phyloP scores from a whole-genome alignment of 2,329 filamentous ascomycete genomes.

The Ophiostoma australiae region DNA sequence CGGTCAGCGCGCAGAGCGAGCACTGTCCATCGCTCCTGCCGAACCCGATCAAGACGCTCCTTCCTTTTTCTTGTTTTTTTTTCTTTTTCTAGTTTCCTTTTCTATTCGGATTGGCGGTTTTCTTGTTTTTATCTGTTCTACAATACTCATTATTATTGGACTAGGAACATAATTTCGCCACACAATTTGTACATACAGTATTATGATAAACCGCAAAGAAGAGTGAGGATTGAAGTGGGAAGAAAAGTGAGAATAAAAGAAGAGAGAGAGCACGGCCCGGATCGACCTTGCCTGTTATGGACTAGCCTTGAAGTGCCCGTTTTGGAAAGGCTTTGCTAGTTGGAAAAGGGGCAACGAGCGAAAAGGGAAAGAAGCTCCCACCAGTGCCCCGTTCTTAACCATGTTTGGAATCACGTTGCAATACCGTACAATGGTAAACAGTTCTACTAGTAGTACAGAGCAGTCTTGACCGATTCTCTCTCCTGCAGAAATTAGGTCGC shows the following conservation, averaged over 20 bases:
- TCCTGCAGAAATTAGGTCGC: neutral
- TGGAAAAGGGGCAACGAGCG: conserved; percentile 10
- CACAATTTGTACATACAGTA: neutral
- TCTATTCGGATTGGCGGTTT: too few relatives aligned
- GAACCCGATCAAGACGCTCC: neutral
- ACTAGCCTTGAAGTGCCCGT: neutral
- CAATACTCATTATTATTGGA: too few relatives aligned
- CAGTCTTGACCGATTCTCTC: neutral
- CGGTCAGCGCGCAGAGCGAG: neutral
- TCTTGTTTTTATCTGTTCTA: too few relatives aligned
- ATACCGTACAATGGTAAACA: neutral
- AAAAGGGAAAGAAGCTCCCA: conserved; percentile 10
- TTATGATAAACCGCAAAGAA: neutral
- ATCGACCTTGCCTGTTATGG: neutral
- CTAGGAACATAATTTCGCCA: neutral
- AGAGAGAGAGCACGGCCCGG: neutral
- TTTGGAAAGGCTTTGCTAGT: conserved; percentile 9
- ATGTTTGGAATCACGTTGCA: conserved; percentile 14
- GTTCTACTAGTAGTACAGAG: neutral
- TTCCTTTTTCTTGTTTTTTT: neutral
- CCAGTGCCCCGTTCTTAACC: conserved; percentile 10
- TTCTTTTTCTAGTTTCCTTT: neutral
- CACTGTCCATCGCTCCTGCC: conserved; percentile 14
- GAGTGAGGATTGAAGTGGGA: neutral
- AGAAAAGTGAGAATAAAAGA: neutral